Evolutionary conservation across 352 stramenopile genomes (phyloP), one percentile per base, ranked within the genome.

Genomic region (Phytophthora multivora): DNA sequence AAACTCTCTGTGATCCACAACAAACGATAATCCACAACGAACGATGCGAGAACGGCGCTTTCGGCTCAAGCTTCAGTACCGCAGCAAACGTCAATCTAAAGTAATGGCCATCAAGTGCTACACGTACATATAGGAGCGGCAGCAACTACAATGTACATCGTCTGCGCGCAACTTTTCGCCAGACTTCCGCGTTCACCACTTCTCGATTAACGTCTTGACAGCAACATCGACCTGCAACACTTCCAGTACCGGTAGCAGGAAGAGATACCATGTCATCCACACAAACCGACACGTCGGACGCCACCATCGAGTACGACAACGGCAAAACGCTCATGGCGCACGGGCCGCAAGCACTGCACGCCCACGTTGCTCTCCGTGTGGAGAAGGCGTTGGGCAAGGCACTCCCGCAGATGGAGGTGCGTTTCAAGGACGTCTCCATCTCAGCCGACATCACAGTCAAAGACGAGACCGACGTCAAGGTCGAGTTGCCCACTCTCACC

Each of bases 371-470:
- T 0, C 54, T 25, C 0, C 45, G 38, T 1, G 25, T 79, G 39
- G 65, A 76, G 45, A 57, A 38, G 12, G 64, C 69, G 8, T 16
- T 78, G 3, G 68, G 71, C 1, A 36, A 35, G 8, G 9, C 19
- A 7, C 46, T 81, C 3, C 71, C 75, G 5, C 71, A 80, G 50
- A 71, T 80, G 61, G 71, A 83, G n/a, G 56, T 83, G 9, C 71
- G 75, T 19, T 75, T 79, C 52, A 62, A 65, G 7, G 38, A 59
- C 25, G 42, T 77, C 23, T 70, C 62, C 15, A 56, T 76, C 30
- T 63, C 67, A 5, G 51, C 66, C 15, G 55, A 75, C 33, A 68
- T 79, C 30, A 21, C 31, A 10, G 59, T 75, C 53, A 63, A 66
- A 18, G 48, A 60, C 38, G 49, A 64, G 38, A 38, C 33, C 11